Evolutionary conservation across 768 basidiomycete genomes (phyloP).

Genomic region (Dioszegia aurantiaca): DNA sequence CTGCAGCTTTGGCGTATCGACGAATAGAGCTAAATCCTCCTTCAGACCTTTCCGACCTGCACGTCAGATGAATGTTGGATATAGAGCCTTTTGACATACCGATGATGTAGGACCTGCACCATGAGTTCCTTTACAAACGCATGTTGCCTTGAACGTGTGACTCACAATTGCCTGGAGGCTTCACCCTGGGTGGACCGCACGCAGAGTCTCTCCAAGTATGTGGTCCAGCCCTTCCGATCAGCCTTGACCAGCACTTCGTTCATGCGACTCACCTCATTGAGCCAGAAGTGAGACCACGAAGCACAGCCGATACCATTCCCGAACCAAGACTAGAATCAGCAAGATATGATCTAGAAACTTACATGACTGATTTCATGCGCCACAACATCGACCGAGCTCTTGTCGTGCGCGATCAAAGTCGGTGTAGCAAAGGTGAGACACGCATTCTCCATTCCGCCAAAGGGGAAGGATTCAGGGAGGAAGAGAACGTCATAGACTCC

Average conservation of each 20-base stretch:
- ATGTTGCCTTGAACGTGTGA: conserved; percentile 57
- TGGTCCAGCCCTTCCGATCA: conserved; percentile 70
- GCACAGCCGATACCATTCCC: conserved; percentile 64
- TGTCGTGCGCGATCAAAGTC: conserved; percentile 82
- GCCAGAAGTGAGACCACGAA: conserved; percentile 54
- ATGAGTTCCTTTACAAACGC: conserved; percentile 68
- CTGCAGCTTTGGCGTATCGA: conserved; percentile 68
- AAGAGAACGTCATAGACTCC: conserved; percentile 86
- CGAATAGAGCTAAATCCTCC: conserved; percentile 67
- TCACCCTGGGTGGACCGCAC: conserved; percentile 14
- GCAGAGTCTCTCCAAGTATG: conserved; percentile 76
- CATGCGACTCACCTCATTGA: conserved; percentile 42
- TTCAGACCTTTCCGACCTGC: conserved; percentile 65
- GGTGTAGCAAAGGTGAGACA: conserved; percentile 86
- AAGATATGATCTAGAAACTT: conserved; percentile 11
- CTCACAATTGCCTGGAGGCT: conserved; percentile 13
- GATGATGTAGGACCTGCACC: conserved; percentile 62
- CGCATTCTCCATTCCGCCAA: conserved; percentile 68
- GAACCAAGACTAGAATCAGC: conserved; percentile 72
- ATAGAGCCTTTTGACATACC: conserved; percentile 55
- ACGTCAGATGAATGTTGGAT: not conserved
- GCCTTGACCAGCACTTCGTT: not conserved
- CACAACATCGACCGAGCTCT: conserved; percentile 79
- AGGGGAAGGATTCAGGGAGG: conserved; percentile 83
- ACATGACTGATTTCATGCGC: conserved; percentile 66